Percentiles rank a stretch among this genome's conserved stretches.
phyloP scores from a whole-genome alignment of 805 yeast species.

The Myxozyma monticola region DNA sequence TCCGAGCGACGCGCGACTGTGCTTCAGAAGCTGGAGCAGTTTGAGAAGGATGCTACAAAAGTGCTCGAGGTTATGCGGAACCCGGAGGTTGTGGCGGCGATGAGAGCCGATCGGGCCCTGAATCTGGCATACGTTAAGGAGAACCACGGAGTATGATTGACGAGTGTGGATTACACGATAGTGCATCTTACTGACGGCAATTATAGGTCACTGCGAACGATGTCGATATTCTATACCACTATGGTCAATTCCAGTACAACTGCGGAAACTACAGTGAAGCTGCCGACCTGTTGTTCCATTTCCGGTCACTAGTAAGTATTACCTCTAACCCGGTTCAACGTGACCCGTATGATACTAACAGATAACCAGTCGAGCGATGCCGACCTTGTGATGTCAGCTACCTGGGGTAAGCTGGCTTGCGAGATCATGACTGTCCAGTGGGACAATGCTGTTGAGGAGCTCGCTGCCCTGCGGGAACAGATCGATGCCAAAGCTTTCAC shows the following conservation, averaged over 20 bases:
- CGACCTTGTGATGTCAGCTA: constrained; percentile 53
- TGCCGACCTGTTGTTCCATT: constrained; percentile 57
- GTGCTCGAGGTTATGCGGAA: constrained; percentile 34
- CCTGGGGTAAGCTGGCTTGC: constrained; percentile 70
- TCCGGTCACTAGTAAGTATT: constrained; percentile 46
- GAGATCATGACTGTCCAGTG: constrained; percentile 57
- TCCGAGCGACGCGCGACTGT: constrained; percentile 40
- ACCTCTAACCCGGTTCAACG: not conserved
- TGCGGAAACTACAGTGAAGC: constrained; percentile 64
- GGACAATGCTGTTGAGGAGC: constrained; percentile 55
- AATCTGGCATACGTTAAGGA: constrained; percentile 51
- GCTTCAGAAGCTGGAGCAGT: constrained; percentile 37
- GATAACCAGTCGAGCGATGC: constrained; percentile 46
- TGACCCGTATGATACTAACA: not conserved
- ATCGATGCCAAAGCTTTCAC: constrained; percentile 54
- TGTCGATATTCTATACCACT: constrained; percentile 54
- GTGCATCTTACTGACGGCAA: not conserved
- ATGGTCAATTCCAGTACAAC: constrained; percentile 63
- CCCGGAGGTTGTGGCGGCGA: constrained; percentile 52
- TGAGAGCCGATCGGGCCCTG: constrained; percentile 57
- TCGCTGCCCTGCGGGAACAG: constrained; percentile 55
- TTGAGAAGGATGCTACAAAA: constrained; percentile 25
- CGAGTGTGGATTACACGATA: not conserved
- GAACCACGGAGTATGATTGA: constrained; percentile 42
- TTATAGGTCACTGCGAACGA: constrained; percentile 38